A percentile compares a stretch with the other conserved stretches of the same genome.
Conservation (phyloP, 2,329 filamentous ascomycete genomes). For the Proliferodiscus dingleyae region DNA sequence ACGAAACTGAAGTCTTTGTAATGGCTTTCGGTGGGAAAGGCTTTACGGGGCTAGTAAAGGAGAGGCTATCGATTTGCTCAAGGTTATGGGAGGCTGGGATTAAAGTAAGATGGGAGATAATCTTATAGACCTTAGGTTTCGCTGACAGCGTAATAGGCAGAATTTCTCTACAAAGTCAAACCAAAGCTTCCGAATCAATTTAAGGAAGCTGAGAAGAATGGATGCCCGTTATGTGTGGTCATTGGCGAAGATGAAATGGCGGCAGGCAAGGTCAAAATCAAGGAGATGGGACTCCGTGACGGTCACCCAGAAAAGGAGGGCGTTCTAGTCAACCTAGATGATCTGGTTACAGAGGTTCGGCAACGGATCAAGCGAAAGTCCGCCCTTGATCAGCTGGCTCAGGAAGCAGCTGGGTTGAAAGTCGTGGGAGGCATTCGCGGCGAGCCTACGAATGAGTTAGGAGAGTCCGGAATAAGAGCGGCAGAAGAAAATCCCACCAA, state of each 20-base stretch:
- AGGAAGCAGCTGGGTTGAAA: constrained; percentile 27
- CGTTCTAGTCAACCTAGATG: constrained; percentile 60
- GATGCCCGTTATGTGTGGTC: constrained; percentile 81
- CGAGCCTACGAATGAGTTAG: constrained; percentile 13
- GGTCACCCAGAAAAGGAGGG: constrained; percentile 90
- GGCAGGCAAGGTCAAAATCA: constrained; percentile 79
- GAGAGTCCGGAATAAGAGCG: constrained; percentile 1
- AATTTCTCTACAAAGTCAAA: constrained; percentile 86
- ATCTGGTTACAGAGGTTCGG: constrained; percentile 61
- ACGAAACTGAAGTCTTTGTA: constrained; percentile 84
- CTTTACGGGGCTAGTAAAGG: constrained; percentile 72
- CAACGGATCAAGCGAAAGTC: constrained; percentile 38
- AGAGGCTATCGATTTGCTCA: constrained; percentile 76
- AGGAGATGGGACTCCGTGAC: constrained; percentile 74
- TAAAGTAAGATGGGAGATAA: constrained; percentile 50
- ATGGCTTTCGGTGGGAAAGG: constrained; percentile 92
- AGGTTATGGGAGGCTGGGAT: constrained; percentile 82
- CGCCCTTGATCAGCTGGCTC: constrained; percentile 26
- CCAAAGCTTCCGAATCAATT: constrained; percentile 86
- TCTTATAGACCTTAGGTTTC: background rate
- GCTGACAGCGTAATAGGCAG: constrained; percentile 47
- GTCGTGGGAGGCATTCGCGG: constrained; percentile 29
- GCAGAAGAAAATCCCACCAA: constrained; percentile 16
- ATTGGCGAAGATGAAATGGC: constrained; percentile 86
- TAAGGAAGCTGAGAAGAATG: constrained; percentile 76